Base-by-base conservation (phyloP, 208 protist genomes). In the Strigomonas galati region DNA sequence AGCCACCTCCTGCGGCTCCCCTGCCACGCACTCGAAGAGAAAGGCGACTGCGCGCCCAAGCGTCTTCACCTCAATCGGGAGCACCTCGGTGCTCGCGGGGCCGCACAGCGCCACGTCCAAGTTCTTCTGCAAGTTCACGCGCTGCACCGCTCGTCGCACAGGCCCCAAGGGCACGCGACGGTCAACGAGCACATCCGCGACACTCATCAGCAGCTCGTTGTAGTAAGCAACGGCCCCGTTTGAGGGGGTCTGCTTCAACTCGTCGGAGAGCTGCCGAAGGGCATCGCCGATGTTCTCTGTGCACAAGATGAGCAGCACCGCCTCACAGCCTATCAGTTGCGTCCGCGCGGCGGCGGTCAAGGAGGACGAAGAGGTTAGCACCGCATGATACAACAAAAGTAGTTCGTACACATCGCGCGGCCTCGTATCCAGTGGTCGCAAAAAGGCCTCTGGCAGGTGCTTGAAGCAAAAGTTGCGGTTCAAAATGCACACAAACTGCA, bases 401-500 rank as follows among this genome's bases (percentile, higher is more conserved):
- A 92, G 68, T 23, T 82, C 83, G 26, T 46, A 58, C 28, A 90
- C 24, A 10, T 76, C 78, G 0, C 35, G 60, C 0, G 85, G 76
- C 35, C 78, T 63, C 17, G 60, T 61, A 49, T 89, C 83, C 7
- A 81, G 15, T 1, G 88, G 72, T 19, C 78, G 76, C 10, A 78
- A 69, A 9, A 87, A 65, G 4, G 74, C 71, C 14, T 69, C 51
- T 21, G 82, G 76, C 17, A 94, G 49, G 40, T 78, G 46, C 21
- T 74, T 69, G 12, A 83, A 32, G 59, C 84, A 89, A 60, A 89
- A 84, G 44, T 84, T 55, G 31, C 83, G 78, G 55, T 91, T 94
- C 1, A 91, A 56, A 37, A 88, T 76, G 14, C 76, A 52, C 12
- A 87, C 73, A 43, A 88, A 79, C 17, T 81, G 63, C 17, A 81